Evolutionary conservation across 169 alveolate species (phyloP).

Genomic region (Eimeria necatrix): DNA sequence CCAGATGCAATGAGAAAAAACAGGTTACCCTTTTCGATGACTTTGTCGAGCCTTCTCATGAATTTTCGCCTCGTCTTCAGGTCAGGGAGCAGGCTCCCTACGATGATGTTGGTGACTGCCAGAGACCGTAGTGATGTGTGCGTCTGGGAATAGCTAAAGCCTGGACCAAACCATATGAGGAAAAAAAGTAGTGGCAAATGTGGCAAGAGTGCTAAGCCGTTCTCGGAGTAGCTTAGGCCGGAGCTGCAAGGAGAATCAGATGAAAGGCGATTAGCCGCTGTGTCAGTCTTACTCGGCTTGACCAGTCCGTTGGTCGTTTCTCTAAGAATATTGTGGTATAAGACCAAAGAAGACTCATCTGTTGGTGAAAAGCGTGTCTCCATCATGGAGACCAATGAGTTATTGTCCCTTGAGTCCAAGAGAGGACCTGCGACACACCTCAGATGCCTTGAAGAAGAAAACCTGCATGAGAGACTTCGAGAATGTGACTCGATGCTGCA

Average conservation of each 20-base stretch:
- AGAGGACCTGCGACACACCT: slow-evolving; percentile 2
- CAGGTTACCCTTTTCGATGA: neutral
- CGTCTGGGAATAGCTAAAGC: slow-evolving; percentile 30
- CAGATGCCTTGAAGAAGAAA: neutral
- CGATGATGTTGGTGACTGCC: slow-evolving; percentile 12
- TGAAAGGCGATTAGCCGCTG: too few species aligned
- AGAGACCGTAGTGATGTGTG: slow-evolving; percentile 53
- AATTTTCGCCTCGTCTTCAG: neutral
- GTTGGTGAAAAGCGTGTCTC: neutral
- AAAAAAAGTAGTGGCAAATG: neutral
- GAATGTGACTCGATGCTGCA: too few species aligned
- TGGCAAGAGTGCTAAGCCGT: neutral
- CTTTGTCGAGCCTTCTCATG: neutral
- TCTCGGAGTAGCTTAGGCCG: too few species aligned
- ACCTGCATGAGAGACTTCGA: too few species aligned
- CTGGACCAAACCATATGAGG: neutral
- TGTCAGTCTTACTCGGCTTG: slow-evolving; percentile 7
- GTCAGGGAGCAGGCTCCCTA: slow-evolving; percentile 61
- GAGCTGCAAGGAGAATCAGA: too few species aligned
- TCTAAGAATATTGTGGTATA: slow-evolving; percentile 40
- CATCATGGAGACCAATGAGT: neutral
- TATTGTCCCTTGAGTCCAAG: neutral
- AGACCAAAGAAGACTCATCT: slow-evolving; percentile 4
- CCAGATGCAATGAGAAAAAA: too few species aligned
- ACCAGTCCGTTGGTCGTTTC: slow-evolving; percentile 31